Percentiles rank a stretch among this genome's conserved stretches.
Conservation (phyloP, 441 rosid species). For the Syzygium malaccense region DNA sequence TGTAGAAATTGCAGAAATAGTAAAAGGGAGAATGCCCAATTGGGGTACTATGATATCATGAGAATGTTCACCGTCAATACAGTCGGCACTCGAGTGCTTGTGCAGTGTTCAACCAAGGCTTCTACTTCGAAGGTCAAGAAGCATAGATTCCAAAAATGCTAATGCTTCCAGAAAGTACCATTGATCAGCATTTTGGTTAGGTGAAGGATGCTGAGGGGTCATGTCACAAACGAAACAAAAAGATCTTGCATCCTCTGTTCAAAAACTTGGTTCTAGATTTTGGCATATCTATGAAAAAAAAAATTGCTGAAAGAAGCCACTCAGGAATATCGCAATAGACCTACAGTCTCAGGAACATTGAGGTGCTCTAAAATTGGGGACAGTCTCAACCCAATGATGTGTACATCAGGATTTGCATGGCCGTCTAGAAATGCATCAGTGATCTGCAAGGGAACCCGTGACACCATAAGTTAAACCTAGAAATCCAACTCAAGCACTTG, state of each 20-base stretch:
- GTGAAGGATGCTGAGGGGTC: not conserved
- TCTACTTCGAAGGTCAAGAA: not conserved
- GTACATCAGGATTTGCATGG: slow-evolving; percentile 44
- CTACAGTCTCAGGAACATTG: slow-evolving; percentile 6
- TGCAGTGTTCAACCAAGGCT: not conserved
- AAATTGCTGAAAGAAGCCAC: not conserved
- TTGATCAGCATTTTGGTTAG: not conserved
- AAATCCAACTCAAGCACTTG: not conserved
- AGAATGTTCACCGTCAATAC: not conserved
- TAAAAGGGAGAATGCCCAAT: not conserved
- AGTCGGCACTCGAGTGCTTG: not conserved
- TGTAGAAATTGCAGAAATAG: not conserved
- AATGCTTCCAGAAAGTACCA: not conserved
- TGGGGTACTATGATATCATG: not conserved
- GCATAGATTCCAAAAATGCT: not conserved
- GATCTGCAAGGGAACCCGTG: slow-evolving; percentile 25
- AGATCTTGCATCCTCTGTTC: not conserved
- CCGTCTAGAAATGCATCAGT: slow-evolving; percentile 43
- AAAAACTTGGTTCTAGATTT: not conserved
- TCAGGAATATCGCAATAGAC: slow-evolving; percentile 8
- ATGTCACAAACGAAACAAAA: not conserved
- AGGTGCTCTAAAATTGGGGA: slow-evolving; percentile 26
- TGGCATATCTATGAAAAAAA: not conserved
- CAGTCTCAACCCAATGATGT: slow-evolving; percentile 47
- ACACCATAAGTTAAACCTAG: not conserved